Evolutionary conservation across 1,139 yeast species (phyloP).

Genomic region (Yamadazyma atlantica): DNA sequence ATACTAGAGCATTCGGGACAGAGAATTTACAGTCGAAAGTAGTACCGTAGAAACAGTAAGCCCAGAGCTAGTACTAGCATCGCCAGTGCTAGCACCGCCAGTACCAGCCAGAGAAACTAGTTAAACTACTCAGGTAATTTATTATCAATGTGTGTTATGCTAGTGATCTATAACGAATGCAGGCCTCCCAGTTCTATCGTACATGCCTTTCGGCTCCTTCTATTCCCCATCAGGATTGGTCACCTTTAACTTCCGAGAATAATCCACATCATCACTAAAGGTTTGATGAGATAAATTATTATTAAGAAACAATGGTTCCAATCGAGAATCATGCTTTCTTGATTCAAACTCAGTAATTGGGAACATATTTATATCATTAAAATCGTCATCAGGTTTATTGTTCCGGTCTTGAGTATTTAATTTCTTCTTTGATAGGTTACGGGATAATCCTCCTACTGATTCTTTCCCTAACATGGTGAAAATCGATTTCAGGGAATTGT

Average conservation of each 20-base stretch:
- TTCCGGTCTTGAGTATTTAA: conserved; percentile 12
- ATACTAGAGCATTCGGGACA: too few relatives aligned
- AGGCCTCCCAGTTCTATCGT: too few relatives aligned
- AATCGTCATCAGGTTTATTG: conserved; percentile 12
- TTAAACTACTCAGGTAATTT: conserved; percentile 2
- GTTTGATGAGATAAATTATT: conserved; percentile 59
- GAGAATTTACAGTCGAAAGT: too few relatives aligned
- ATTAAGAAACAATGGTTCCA: conserved; percentile 55
- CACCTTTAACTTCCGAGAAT: conserved; percentile 66
- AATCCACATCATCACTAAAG: conserved; percentile 73
- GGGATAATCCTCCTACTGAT: conserved; percentile 24
- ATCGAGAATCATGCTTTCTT: conserved; percentile 27
- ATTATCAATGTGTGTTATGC: background rate
- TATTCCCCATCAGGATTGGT: conserved; percentile 53
- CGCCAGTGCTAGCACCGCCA: too few relatives aligned
- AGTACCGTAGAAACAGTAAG: too few relatives aligned
- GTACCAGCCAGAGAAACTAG: too few relatives aligned
- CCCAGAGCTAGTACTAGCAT: too few relatives aligned
- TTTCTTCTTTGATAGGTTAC: conserved; percentile 37
- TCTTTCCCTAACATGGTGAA: conserved; percentile 30
- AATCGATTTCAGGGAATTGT: conserved; percentile 38
- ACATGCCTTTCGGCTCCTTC: too few relatives aligned
- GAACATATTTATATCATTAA: conserved; percentile 24
- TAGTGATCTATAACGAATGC: conserved; percentile 4
- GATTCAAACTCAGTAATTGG: conserved; percentile 64